A percentile compares a stretch with the other conserved stretches of the same genome.
phyloP scores from a whole-genome alignment of 2,329 filamentous ascomycete species.

The Cercospora canescens region DNA sequence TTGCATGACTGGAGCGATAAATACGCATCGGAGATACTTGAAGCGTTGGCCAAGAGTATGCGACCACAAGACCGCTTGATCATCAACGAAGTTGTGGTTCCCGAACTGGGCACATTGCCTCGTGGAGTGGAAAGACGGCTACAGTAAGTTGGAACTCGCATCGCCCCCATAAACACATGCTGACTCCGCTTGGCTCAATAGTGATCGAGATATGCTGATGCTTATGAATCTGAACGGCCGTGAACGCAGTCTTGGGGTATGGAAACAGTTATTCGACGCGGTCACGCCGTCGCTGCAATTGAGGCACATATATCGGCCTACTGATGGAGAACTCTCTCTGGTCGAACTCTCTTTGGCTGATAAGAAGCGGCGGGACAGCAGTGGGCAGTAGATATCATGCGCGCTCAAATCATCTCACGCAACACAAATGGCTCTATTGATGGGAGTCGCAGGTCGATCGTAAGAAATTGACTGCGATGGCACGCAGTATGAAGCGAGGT shows the following conservation, averaged over 20 bases:
- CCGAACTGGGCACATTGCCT: neutral
- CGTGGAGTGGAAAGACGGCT: neutral
- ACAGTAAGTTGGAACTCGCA: neutral
- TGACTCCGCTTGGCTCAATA: neutral
- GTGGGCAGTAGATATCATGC: neutral
- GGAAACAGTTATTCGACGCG: neutral
- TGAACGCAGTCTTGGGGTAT: neutral
- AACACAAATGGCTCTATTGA: too few relatives aligned
- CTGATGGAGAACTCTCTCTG: neutral
- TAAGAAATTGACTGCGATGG: too few relatives aligned
- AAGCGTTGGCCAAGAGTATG: neutral
- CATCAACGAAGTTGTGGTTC: neutral
- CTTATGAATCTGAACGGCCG: neutral
- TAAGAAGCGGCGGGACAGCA: neutral
- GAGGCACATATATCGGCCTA: neutral
- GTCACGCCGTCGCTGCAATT: neutral
- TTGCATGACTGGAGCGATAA: conserved; percentile 12
- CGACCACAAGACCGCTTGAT: neutral
- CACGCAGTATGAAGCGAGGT: too few relatives aligned
- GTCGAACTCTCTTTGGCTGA: neutral
- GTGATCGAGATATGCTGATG: neutral
- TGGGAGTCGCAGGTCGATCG: too few relatives aligned
- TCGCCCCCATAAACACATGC: neutral
- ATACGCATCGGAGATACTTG: conserved; percentile 7
- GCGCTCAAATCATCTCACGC: too few relatives aligned